Base-by-base conservation (phyloP, 2,329 filamentous ascomycete genomes). In the Zymoseptoria crescenta region DNA sequence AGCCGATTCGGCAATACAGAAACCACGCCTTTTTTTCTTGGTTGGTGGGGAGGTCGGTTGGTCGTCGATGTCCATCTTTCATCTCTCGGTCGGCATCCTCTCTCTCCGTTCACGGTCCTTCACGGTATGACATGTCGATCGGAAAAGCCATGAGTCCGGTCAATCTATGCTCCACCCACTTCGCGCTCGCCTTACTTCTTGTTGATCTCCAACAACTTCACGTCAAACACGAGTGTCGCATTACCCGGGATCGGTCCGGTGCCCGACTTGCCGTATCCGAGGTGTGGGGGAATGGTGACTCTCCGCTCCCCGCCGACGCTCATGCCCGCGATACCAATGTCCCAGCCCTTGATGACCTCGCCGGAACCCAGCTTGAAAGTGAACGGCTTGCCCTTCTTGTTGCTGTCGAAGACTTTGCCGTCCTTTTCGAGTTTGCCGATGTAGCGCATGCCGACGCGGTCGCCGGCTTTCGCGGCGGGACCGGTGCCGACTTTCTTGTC, bases 331-430 rank as follows among this genome's bases (percentile, higher is more conserved):
- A 99, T 81, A 77, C 94, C 94, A 65, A 97, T 84, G 75, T 99
- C 95, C 95, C 94, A 97, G 68, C 94, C 94, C 83, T 96, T 94
- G 81, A 99, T 99, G 71, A 99, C 95, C 76, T 97, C 90, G 62
- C 92, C 92, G 73, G 87, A 85, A 68, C 94, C 95, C 28, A 95
- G 86, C 82, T 93, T 96, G 85, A 97, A 97, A 67, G 83, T 83
- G 80, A 99, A 99, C 59, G 95, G 93, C 81, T 96, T 92, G 70
- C 94, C 94, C 81, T 95, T 96, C 84, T 97, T 99, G 84, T 99
- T 97, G 76, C 88, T 83, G 77, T 97, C 93, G 72, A 99, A 99
- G 67, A 96, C 86, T 80, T 96, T 95, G 77, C 91, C 91, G 76
- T 96, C 88, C 72, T 87, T 84, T 63, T 94, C 63, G 57, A 81